A percentile compares a stretch with the other conserved stretches of the same genome.
These are phyloP conservation scores for Rubia yunnanensis DNA, from an alignment of 257 asterid genomes.

Conservation along the genomic window DNA sequence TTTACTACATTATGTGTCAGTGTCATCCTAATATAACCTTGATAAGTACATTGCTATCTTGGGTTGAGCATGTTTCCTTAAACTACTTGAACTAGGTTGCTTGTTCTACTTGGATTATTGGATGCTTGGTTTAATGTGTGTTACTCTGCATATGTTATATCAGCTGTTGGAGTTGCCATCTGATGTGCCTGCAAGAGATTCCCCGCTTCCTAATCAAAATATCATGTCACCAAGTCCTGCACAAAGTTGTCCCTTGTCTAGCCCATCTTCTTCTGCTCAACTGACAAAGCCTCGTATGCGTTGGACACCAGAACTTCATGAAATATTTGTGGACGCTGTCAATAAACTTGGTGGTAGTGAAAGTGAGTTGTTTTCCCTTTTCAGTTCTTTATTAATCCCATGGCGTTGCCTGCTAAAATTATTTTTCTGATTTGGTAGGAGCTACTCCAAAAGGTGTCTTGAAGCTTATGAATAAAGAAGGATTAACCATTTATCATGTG, in stretches of 20 bases:
- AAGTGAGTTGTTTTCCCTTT: constrained; percentile 31
- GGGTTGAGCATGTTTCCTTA: neutral
- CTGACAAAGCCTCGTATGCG: constrained; percentile 73
- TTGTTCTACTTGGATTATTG: neutral
- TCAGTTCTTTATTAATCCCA: constrained; percentile 8
- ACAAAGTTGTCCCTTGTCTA: constrained; percentile 26
- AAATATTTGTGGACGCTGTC: constrained; percentile 63
- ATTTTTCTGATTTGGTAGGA: constrained; percentile 8
- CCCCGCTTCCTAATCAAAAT: constrained; percentile 25
- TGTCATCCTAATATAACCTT: neutral
- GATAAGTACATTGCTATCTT: neutral
- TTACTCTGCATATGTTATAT: constrained; percentile 12
- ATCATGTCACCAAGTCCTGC: constrained; percentile 13
- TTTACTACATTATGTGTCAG: neutral
- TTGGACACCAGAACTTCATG: constrained; percentile 94
- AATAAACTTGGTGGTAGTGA: constrained; percentile 86
- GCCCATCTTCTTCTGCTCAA: constrained; percentile 44
- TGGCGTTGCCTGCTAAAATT: neutral
- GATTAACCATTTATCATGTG: constrained; percentile 73
- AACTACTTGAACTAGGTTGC: neutral
- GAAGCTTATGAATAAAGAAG: constrained; percentile 76
- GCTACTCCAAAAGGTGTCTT: constrained; percentile 86
- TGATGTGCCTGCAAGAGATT: constrained; percentile 19
- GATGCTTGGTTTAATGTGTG: neutral
- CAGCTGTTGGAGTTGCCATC: constrained; percentile 45